A percentile compares a stretch with the other conserved stretches of the same genome.
phyloP scores from a whole-genome alignment of 129 eudicot species.

The Escallonia rubra region DNA sequence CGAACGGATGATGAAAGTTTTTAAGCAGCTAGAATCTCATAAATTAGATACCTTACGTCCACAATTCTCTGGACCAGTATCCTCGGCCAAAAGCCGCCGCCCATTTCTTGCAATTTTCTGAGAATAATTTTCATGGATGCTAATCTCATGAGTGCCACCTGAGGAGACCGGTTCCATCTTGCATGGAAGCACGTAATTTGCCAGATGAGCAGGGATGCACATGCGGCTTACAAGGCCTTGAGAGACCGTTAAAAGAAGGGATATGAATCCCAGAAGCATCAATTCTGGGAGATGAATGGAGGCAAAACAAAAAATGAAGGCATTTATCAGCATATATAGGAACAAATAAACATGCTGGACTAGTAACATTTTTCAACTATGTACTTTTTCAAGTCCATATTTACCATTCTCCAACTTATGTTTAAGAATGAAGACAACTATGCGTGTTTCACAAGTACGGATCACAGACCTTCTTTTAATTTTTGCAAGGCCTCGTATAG shows the following conservation, averaged over 20 bases:
- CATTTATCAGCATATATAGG: not conserved
- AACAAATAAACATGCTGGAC: too few relatives aligned
- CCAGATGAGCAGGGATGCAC: slow-evolving; percentile 67
- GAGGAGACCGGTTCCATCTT: slow-evolving; percentile 13
- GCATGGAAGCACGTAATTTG: slow-evolving; percentile 85
- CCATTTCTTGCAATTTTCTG: slow-evolving; percentile 12
- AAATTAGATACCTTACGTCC: slow-evolving; percentile 26
- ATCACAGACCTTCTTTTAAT: slow-evolving; percentile 65
- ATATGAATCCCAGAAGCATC: slow-evolving; percentile 96
- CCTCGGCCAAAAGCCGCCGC: slow-evolving; percentile 45
- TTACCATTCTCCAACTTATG: too few relatives aligned
- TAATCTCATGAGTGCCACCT: not conserved
- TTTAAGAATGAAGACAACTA: not conserved
- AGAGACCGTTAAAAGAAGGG: slow-evolving; percentile 65
- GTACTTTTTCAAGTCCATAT: too few relatives aligned
- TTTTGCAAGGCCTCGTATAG: slow-evolving; percentile 67
- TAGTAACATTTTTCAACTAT: too few relatives aligned
- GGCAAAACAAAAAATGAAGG: not conserved
- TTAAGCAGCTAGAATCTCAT: not conserved
- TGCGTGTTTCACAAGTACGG: not conserved
- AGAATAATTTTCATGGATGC: slow-evolving; percentile 8
- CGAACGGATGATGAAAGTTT: too few relatives aligned
- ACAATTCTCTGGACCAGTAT: slow-evolving; percentile 25
- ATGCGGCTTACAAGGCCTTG: slow-evolving; percentile 64
- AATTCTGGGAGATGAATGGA: slow-evolving; percentile 35